Conservation (phyloP, 805 yeast species). For the Diddensiella caesifluorescens region DNA sequence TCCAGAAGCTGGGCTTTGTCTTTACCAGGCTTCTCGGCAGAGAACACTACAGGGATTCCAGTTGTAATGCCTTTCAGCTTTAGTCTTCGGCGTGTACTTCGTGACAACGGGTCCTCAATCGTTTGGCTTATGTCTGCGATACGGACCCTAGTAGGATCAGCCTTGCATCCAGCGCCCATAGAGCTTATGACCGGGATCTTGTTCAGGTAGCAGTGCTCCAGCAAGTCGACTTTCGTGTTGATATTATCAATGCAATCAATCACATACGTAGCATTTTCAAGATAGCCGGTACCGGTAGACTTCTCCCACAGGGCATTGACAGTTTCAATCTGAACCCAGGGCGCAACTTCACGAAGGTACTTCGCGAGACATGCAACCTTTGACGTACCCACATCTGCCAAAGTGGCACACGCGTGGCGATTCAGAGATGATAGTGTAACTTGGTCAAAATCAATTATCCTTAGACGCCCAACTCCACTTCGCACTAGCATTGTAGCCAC, state of each 20-base stretch:
- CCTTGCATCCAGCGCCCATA: slow-evolving; percentile 96
- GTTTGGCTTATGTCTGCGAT: slow-evolving; percentile 84
- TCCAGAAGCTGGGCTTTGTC: slow-evolving; percentile 85
- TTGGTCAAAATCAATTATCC: slow-evolving; percentile 92
- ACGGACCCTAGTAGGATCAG: slow-evolving; percentile 89
- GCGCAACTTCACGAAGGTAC: slow-evolving; percentile 72
- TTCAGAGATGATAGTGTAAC: slow-evolving; percentile 87
- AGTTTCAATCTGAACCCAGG: slow-evolving; percentile 87
- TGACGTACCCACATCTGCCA: slow-evolving; percentile 85
- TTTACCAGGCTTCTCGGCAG: slow-evolving; percentile 96
- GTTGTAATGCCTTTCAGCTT: slow-evolving; percentile 69
- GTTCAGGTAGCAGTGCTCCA: slow-evolving; percentile 62
- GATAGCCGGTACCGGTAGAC: not conserved
- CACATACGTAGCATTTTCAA: slow-evolving; percentile 53
- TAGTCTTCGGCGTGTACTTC: slow-evolving; percentile 78
- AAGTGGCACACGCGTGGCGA: slow-evolving; percentile 91
- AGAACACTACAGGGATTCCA: slow-evolving; percentile 82
- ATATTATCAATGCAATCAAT: slow-evolving; percentile 96
- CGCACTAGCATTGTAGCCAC: slow-evolving; percentile 68
- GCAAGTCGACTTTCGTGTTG: slow-evolving; percentile 90
- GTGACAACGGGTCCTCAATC: slow-evolving; percentile 89
- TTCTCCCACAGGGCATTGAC: slow-evolving; percentile 68
- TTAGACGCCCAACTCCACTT: slow-evolving; percentile 75
- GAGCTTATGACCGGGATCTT: slow-evolving; percentile 72
- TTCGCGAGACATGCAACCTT: slow-evolving; percentile 75